Percentiles rank a stretch among this genome's conserved stretches.
Evolutionary conservation across 2,329 filamentous ascomycete genomes (phyloP).

Genomic region (Fusarium compactum): DNA sequence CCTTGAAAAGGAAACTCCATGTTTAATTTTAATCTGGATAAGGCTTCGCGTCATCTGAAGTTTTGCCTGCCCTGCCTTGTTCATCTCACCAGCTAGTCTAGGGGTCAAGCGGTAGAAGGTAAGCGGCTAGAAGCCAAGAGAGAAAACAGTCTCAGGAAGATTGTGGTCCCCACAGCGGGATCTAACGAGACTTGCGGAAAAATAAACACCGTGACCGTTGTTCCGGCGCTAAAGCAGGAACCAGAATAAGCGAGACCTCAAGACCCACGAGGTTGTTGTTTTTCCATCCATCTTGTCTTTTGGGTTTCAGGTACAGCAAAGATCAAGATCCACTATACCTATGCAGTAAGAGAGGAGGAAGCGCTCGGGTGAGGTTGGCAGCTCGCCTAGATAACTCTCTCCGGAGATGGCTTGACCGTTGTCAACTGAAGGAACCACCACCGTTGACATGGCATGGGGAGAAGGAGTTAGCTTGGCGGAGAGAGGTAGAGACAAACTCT

Average conservation of each 20-base stretch:
- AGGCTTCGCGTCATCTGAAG: constrained; percentile 5
- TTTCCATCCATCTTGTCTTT: constrained; percentile 19
- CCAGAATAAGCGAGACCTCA: not conserved
- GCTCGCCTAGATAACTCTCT: not conserved
- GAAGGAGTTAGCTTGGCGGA: not conserved
- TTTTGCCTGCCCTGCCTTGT: not conserved
- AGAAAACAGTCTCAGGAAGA: constrained; percentile 9
- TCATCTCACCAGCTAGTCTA: not conserved
- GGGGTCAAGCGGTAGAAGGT: constrained; percentile 5
- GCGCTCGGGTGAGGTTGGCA: constrained; percentile 11
- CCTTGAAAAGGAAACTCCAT: not conserved
- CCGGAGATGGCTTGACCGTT: constrained; percentile 3
- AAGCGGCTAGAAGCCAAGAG: not conserved
- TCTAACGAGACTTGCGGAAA: constrained; percentile 29
- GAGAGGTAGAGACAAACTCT: not conserved
- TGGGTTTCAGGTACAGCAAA: constrained; percentile 43
- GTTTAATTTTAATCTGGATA: constrained; percentile 4
- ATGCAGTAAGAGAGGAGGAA: not conserved
- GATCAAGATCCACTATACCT: constrained; percentile 14
- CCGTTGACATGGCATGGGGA: not conserved
- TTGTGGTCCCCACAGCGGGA: not conserved
- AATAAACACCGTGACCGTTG: constrained; percentile 18
- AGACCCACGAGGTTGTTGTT: constrained; percentile 13
- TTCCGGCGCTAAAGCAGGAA: constrained; percentile 42
- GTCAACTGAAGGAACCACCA: constrained; percentile 3